These are phyloP conservation scores for Saprolegnia diclina DNA, from an alignment of 352 stramenopile genomes.

Conservation along the genomic window DNA sequence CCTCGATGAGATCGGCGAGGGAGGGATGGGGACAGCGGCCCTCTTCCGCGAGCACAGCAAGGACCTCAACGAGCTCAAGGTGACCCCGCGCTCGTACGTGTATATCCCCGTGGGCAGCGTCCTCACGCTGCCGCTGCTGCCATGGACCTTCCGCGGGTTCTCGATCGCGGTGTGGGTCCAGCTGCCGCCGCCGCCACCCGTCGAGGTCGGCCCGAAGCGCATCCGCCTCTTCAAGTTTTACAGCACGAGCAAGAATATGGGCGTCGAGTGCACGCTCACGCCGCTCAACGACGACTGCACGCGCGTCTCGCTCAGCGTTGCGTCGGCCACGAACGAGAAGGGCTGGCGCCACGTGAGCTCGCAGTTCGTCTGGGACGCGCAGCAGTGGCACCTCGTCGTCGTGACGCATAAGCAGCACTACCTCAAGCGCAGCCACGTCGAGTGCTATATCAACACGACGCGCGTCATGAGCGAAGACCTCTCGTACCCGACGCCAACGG, in stretches of 20 bases:
- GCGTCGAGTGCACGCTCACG: slow-evolving; percentile 64
- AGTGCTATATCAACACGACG: slow-evolving; percentile 57
- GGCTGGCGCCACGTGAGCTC: slow-evolving; percentile 47
- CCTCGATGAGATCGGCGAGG: not conserved
- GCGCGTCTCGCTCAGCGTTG: slow-evolving; percentile 35
- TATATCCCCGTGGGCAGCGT: slow-evolving; percentile 49
- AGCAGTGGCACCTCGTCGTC: slow-evolving; percentile 67
- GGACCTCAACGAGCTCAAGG: not conserved
- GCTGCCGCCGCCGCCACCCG: not conserved
- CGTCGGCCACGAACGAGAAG: slow-evolving; percentile 25
- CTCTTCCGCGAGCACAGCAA: slow-evolving; percentile 18
- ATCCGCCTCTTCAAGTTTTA: slow-evolving; percentile 73
- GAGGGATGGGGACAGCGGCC: no score
- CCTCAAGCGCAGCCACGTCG: slow-evolving; percentile 80
- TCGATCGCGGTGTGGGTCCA: slow-evolving; percentile 66
- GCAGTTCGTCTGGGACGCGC: slow-evolving; percentile 35
- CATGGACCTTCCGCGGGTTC: slow-evolving; percentile 79
- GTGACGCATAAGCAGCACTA: slow-evolving; percentile 77
- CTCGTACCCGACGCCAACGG: slow-evolving; percentile 64
- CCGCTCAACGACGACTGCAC: slow-evolving; percentile 35
- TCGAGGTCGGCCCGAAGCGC: slow-evolving; percentile 23
- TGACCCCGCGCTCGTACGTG: slow-evolving; percentile 55
- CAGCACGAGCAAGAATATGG: slow-evolving; percentile 60
- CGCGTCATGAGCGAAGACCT: slow-evolving; percentile 39
- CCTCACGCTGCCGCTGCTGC: slow-evolving; percentile 71